These are phyloP conservation scores for Oxyria digyna DNA, from an alignment of 148 eudicot genomes.

Conservation along the genomic window DNA sequence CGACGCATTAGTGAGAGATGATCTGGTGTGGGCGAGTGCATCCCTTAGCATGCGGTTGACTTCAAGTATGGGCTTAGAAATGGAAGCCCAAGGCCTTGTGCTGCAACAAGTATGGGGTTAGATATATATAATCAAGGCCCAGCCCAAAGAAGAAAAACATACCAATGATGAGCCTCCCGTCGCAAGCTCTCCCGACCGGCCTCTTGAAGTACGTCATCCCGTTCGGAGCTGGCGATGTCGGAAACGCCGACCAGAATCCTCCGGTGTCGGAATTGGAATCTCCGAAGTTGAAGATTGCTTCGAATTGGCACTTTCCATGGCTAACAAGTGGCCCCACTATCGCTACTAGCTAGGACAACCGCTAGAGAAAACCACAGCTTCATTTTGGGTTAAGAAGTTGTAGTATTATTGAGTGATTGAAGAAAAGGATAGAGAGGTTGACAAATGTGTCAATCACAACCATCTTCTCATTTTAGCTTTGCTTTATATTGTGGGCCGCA, in stretches of 20 bases:
- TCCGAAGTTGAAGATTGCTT: conserved; percentile 83
- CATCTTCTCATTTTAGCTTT: no score
- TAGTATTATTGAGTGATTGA: no score
- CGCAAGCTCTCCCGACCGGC: conserved; percentile 63
- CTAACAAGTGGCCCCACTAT: no score
- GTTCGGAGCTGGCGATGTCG: conserved; percentile 27
- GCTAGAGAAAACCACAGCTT: no score
- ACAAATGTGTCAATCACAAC: no score
- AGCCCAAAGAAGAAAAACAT: not conserved
- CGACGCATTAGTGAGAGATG: conserved; percentile 32
- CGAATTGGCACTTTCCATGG: conserved; percentile 43
- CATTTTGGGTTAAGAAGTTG: no score
- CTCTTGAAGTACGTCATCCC: conserved; percentile 78
- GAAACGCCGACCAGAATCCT: conserved; percentile 74
- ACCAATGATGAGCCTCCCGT: conserved; percentile 62
- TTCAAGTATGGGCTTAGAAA: conserved; percentile 77
- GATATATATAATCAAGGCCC: not conserved
- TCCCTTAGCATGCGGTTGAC: conserved; percentile 53
- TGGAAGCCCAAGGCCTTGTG: conserved; percentile 68
- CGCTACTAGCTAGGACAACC: no score
- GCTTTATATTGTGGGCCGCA: no score
- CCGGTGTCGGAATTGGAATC: conserved; percentile 87
- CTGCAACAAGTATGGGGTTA: conserved; percentile 16
- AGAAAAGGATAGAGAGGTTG: no score
- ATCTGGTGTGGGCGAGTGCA: conserved; percentile 27